Evolutionary conservation across 352 stramenopile genomes (phyloP), one percentile per base, ranked within the genome.

Genomic region (Discostella stelligera): DNA sequence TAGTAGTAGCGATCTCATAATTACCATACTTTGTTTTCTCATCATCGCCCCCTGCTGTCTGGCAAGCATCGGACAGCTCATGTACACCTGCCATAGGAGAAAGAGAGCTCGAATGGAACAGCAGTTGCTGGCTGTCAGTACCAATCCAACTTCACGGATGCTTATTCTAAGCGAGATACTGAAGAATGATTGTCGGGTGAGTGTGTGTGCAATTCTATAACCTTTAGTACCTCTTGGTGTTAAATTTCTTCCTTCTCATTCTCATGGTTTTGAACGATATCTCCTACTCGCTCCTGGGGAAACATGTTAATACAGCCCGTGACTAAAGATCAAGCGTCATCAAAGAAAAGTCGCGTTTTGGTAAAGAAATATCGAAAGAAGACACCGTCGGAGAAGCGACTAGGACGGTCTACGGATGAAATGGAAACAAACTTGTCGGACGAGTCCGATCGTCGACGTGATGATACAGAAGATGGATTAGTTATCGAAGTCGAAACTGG

Each of bases 351-450:
- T 27, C 20, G 46, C 7, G 56, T 73, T 18, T 55, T 69, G 20
- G 71, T 79, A 2, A 79, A 79, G 41, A 79, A 79, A 63, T 50
- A 55, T 46, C 59, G 71, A 8, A 79, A 73, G n/a, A 79, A 63
- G 27, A 79, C 62, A 6, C 30, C 58, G 7, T 21, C 50, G 10
- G 71, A 79, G 5, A 2, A 32, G 32, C 48, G 44, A 53, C 32
- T 52, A 16, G 58, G 41, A 55, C 53, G 18, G 39, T 44, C 41
- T 18, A 58, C 30, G n/a, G 46, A 55, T 54, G 39, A 7, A 18
- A 58, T 56, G 13, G 37, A 58, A 11, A 46, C 18, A 27, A 54
- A 18, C 30, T 13, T 37, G 1, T 9, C 37, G 9, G 59, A 37
- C 9, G 39, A 68, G 5, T 18, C 10, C 14, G 32, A n/a, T 7